Conservation (phyloP, 306 rosid species). For the Vigna nakashimae region DNA sequence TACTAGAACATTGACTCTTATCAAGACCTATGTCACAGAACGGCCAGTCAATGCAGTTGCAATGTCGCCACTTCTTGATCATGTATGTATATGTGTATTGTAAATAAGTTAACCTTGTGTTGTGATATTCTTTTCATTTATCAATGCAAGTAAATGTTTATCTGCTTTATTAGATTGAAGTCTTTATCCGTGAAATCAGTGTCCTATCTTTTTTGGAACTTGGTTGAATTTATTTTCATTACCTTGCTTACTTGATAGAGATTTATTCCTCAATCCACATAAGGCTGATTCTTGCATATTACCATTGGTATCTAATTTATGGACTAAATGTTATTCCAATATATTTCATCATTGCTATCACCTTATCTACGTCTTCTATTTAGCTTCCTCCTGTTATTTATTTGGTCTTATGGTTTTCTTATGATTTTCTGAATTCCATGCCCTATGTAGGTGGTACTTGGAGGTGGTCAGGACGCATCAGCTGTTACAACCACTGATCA, state of each 20-base stretch:
- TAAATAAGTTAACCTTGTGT: neutral
- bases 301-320: neutral
- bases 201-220: neutral
- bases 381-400: constrained; percentile 12
- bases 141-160: neutral
- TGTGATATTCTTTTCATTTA: constrained; percentile 14
- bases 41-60: constrained; percentile 98
- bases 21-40: constrained; percentile 88
- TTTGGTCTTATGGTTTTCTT: neutral
- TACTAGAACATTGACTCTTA: constrained; percentile 75
- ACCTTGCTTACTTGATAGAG: neutral
- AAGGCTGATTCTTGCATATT: neutral
- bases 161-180: constrained; percentile 23
- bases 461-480: constrained; percentile 99
- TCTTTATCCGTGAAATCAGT: neutral
- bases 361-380: neutral
- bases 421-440: constrained; percentile 15
- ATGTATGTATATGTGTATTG: constrained; percentile 62
- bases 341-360: neutral
- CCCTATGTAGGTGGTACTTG: constrained; percentile 75
- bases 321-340: neutral
- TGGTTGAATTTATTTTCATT: neutral
- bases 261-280: neutral
- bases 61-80: constrained; percentile 91
- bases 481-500: constrained; percentile 92